These are phyloP conservation scores for Ceratobasidium sp. DNA, from an alignment of 1,284 basidiomycete genomes.

Conservation along the genomic window DNA sequence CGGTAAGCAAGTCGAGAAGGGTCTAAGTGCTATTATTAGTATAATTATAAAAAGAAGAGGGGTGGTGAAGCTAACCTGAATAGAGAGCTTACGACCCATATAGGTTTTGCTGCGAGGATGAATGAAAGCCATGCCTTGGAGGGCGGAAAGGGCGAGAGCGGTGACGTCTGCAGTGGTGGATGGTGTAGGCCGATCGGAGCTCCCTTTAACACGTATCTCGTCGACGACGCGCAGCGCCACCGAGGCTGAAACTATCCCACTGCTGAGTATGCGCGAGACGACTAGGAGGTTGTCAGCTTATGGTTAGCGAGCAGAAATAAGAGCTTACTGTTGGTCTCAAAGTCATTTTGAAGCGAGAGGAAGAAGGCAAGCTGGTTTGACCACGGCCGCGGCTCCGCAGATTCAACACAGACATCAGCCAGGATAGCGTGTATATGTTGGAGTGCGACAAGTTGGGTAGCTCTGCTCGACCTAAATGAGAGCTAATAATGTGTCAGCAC, in stretches of 20 bases:
- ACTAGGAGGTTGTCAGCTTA: conserved; percentile 62
- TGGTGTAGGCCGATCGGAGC: conserved; percentile 55
- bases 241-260: conserved; percentile 44
- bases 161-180: conserved; percentile 59
- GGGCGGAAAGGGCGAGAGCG: conserved; percentile 71
- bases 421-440: conserved; percentile 74
- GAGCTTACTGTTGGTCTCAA: conserved; percentile 80
- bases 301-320: not conserved
- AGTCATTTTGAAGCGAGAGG: conserved; percentile 76
- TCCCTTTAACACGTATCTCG: conserved; percentile 66
- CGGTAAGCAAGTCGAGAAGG: conserved; percentile 22
- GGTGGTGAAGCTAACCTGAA: conserved; percentile 69
- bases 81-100: conserved; percentile 74
- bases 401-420: conserved; percentile 66
- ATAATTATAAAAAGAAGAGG: not conserved
- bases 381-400: conserved; percentile 56
- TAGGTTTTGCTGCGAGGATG: conserved; percentile 78
- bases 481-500: conserved; percentile 64
- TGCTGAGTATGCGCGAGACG: conserved; percentile 64
- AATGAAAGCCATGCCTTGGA: conserved; percentile 85
- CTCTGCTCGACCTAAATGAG: conserved; percentile 47
- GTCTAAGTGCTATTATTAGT: conserved; percentile 10
- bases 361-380: conserved; percentile 67
- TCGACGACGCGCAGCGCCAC: conserved; percentile 10
- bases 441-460: conserved; percentile 67